Evolutionary conservation across 176 grass and related monocot genomes (phyloP).

Genomic region (Oropetium thomaeum): DNA sequence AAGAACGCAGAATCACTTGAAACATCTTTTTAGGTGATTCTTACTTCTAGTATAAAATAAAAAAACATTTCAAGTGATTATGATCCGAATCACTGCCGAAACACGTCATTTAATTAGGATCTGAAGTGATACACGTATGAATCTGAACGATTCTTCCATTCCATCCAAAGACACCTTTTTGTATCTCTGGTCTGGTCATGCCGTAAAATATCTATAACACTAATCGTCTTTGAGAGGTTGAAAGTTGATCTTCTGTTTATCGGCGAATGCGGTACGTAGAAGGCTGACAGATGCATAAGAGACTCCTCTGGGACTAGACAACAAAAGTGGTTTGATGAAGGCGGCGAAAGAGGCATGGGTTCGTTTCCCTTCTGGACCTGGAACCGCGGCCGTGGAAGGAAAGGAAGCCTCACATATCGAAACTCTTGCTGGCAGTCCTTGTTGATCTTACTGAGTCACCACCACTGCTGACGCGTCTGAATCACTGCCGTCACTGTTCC

Average conservation of each 20-base stretch:
- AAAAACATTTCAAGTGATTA: too few relatives aligned
- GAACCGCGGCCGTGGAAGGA: neutral
- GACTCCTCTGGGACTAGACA: neutral
- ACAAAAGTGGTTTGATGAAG: neutral
- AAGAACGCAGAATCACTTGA: too few relatives aligned
- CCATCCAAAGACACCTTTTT: too few relatives aligned
- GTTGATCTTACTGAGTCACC: neutral
- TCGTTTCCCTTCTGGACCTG: neutral
- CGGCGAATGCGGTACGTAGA: neutral
- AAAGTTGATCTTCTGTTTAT: neutral
- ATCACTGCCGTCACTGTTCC: neutral
- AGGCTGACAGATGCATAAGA: neutral
- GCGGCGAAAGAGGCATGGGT: neutral
- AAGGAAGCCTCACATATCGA: neutral
- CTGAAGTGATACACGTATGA: too few relatives aligned
- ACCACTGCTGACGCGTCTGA: neutral
- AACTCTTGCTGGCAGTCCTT: neutral
- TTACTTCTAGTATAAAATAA: too few relatives aligned
- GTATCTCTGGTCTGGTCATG: neutral
- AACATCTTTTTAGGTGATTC: too few relatives aligned
- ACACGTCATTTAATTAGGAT: too few relatives aligned
- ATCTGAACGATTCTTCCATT: too few relatives aligned
- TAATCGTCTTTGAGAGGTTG: neutral
- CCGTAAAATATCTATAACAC: neutral
- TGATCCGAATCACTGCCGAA: too few relatives aligned